These are phyloP conservation scores for Cladobotryum mycophilum DNA, from an alignment of 2,329 filamentous ascomycete genomes.

Conservation along the genomic window DNA sequence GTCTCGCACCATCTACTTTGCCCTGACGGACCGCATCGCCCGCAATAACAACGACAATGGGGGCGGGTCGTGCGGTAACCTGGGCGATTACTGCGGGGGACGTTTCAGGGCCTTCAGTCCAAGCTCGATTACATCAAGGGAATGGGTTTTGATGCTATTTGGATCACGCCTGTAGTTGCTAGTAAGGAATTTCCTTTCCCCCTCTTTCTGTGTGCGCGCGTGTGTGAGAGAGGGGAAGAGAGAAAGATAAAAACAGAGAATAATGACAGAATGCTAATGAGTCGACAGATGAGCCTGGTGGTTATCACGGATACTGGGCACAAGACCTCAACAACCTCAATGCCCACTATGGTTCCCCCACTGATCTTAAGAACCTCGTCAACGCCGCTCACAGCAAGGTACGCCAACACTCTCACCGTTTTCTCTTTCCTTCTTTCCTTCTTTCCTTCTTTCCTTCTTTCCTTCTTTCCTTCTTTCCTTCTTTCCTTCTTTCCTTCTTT, in stretches of 20 bases:
- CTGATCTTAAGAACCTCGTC: slow-evolving; percentile 53
- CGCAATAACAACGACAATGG: slow-evolving; percentile 36
- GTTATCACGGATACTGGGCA: slow-evolving; percentile 53
- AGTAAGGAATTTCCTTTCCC: slow-evolving; percentile 25
- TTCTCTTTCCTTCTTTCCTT: too few relatives aligned
- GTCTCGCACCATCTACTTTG: slow-evolving; percentile 51
- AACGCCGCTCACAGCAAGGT: slow-evolving; percentile 52
- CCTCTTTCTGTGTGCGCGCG: too few relatives aligned
- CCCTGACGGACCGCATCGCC: slow-evolving; percentile 51
- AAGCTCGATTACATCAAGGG: slow-evolving; percentile 58
- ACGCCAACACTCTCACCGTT: slow-evolving; percentile 3
- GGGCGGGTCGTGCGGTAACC: slow-evolving; percentile 35
- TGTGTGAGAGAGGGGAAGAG: too few relatives aligned
- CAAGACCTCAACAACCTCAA: slow-evolving; percentile 48
- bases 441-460: too few relatives aligned
- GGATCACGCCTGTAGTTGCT: slow-evolving; percentile 52
- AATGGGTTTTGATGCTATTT: slow-evolving; percentile 54
- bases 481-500: too few relatives aligned
- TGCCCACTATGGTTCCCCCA: slow-evolving; percentile 49
- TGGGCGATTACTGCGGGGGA: slow-evolving; percentile 55
- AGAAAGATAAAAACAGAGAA: too few relatives aligned
- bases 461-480: too few relatives aligned
- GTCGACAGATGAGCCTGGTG: slow-evolving; percentile 14
- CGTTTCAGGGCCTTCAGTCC: slow-evolving; percentile 51
- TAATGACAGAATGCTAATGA: too few relatives aligned